Percentiles rank a stretch among this genome's conserved stretches.
These are phyloP conservation scores for Torulaspora delbrueckii DNA, from an alignment of 805 yeast species.

Conservation along the genomic window DNA sequence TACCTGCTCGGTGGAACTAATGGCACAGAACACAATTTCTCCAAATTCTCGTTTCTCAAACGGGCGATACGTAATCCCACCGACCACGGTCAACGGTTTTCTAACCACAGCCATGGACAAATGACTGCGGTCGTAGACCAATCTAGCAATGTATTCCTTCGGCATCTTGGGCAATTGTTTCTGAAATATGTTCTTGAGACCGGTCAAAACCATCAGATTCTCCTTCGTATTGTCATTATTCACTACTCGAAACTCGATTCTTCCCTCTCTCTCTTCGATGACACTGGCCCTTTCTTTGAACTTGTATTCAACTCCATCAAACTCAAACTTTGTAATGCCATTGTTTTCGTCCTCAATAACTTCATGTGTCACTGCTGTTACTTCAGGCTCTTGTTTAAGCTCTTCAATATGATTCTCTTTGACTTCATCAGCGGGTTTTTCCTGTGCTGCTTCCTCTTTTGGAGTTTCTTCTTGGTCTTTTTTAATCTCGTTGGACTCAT, in stretches of 20 bases:
- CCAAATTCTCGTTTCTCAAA: conserved; percentile 89
- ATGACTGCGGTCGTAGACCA: conserved; percentile 92
- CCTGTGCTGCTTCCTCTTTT: not conserved
- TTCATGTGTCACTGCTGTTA: conserved; percentile 24
- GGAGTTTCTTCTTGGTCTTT: not conserved
- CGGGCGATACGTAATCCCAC: conserved; percentile 96
- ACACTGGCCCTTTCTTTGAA: conserved; percentile 93
- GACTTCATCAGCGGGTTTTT: not conserved
- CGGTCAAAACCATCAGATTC: conserved; percentile 86
- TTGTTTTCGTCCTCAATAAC: conserved; percentile 31
- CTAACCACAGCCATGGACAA: conserved; percentile 93
- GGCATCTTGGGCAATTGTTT: conserved; percentile 99
- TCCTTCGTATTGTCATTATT: conserved; percentile 89
- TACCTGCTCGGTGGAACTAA: conserved; percentile 94
- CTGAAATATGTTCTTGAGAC: conserved; percentile 92
- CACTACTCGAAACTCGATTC: conserved; percentile 92
- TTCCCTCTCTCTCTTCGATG: conserved; percentile 86
- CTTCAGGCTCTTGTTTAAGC: conserved; percentile 7
- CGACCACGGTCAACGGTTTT: conserved; percentile 91
- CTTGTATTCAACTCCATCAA: conserved; percentile 73
- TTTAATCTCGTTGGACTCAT: conserved; percentile 11
- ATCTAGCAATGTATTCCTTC: conserved; percentile 86
- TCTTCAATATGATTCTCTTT: not conserved
- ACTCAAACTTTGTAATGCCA: conserved; percentile 40
- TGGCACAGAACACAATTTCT: conserved; percentile 97